Conservation (phyloP, 2,329 filamentous ascomycete species). For the Dendryphion nanum region DNA sequence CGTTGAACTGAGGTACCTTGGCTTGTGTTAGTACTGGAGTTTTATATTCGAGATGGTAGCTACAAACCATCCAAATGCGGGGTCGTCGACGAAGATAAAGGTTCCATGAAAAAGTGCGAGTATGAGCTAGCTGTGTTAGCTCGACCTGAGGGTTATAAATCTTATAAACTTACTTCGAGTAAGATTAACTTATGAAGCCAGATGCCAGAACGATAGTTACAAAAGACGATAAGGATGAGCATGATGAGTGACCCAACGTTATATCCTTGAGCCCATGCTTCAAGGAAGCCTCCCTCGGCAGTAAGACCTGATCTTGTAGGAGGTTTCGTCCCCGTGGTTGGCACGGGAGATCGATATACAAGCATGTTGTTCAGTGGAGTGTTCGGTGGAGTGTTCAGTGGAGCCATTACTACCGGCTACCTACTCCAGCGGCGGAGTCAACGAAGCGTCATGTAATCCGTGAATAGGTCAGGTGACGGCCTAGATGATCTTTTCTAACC, state of each 20-base stretch:
- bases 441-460: too few species aligned
- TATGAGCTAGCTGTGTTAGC: constrained; percentile 19
- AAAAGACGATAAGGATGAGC: constrained; percentile 36
- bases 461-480: too few species aligned
- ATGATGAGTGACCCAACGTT: constrained; percentile 35
- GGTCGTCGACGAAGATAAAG: constrained; percentile 34
- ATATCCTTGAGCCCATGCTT: constrained; percentile 39
- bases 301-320: constrained; percentile 26
- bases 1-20: constrained; percentile 29
- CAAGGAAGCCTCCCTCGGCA: constrained; percentile 28
- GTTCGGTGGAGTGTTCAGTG: too few species aligned
- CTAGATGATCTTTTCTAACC: too few species aligned
- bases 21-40: neutral
- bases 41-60: neutral
- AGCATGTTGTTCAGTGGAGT: too few species aligned
- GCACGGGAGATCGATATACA: constrained; percentile 7
- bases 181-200: constrained; percentile 36
- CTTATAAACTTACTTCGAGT: constrained; percentile 28
- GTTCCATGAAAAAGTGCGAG: constrained; percentile 38
- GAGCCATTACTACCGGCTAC: too few species aligned
- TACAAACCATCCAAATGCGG: constrained; percentile 27
- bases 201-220: constrained; percentile 34
- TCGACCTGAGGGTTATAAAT: too few species aligned
- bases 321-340: constrained; percentile 22
- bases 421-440: too few species aligned